phyloP scores from a whole-genome alignment of 345 rosid genomes.

The Physaria fendleri region DNA sequence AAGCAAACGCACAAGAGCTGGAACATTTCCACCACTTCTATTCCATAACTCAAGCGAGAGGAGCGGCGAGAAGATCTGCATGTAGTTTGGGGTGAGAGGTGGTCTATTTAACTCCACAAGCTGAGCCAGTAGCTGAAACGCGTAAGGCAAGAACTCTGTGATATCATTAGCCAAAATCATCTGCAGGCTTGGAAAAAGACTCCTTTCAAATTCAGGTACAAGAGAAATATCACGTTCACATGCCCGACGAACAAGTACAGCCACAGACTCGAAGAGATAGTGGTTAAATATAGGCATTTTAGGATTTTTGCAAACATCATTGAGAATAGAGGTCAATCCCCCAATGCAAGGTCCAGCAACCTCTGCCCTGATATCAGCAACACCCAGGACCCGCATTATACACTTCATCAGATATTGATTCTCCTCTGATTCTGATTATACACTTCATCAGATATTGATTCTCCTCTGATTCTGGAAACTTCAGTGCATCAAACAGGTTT shows the following conservation, averaged over 20 bases:
- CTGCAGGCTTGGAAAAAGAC: slow-evolving; percentile 81
- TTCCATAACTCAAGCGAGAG: slow-evolving; percentile 85
- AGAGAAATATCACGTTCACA: slow-evolving; percentile 77
- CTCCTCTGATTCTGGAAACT: slow-evolving; percentile 87
- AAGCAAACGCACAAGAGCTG: slow-evolving; percentile 97
- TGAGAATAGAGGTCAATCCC: slow-evolving; percentile 66
- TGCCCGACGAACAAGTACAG: slow-evolving; percentile 85
- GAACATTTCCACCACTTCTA: slow-evolving; percentile 83
- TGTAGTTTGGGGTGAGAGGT: slow-evolving; percentile 67
- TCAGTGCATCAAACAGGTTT: slow-evolving; percentile 72
- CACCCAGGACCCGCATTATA: slow-evolving; percentile 88
- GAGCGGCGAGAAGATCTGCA: slow-evolving; percentile 79
- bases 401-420: slow-evolving; percentile 96
- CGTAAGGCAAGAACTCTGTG: slow-evolving; percentile 92
- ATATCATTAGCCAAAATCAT: slow-evolving; percentile 70
- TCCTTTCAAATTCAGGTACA: slow-evolving; percentile 60
- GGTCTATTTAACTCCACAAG: slow-evolving; percentile 87
- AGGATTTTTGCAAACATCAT: slow-evolving; percentile 85
- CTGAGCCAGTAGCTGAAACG: slow-evolving; percentile 94
- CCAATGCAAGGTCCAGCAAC: slow-evolving; percentile 80
- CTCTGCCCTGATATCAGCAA: slow-evolving; percentile 65
- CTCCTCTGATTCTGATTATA: slow-evolving; percentile 93
- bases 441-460: slow-evolving; percentile 96
- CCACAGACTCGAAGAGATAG: slow-evolving; percentile 92
- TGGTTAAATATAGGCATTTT: slow-evolving; percentile 92